Conservation (phyloP, 1,284 basidiomycete genomes). For the Tremellales sp. region DNA sequence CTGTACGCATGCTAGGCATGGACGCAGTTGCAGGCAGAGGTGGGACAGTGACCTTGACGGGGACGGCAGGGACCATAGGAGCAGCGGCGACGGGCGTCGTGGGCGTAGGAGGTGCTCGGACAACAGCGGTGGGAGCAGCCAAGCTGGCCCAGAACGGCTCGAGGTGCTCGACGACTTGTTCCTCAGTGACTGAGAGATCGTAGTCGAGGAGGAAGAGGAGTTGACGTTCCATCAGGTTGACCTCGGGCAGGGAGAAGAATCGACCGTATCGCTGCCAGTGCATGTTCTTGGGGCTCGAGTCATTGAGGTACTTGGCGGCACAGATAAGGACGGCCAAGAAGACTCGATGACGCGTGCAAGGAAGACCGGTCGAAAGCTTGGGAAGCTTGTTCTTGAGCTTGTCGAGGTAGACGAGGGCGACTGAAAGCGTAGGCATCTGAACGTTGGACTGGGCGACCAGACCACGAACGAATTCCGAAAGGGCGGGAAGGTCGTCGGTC, state of each 20-base stretch:
- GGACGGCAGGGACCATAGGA: too few species aligned
- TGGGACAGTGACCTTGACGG: too few species aligned
- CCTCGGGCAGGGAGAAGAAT: conserved; percentile 60
- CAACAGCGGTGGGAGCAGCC: too few species aligned
- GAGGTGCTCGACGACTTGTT: conserved; percentile 58
- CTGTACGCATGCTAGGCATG: too few species aligned
- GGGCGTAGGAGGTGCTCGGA: too few species aligned
- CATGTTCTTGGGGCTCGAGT: conserved; percentile 90
- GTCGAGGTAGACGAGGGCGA: conserved; percentile 90
- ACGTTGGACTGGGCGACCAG: conserved; percentile 84
- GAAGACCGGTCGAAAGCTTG: conserved; percentile 77
- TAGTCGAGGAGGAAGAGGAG: conserved; percentile 83
- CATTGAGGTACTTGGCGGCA: conserved; percentile 95
- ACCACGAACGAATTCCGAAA: conserved; percentile 82
- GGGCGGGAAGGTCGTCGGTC: conserved; percentile 55
- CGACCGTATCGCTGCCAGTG: conserved; percentile 79
- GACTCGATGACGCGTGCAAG: conserved; percentile 88
- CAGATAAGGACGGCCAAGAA: conserved; percentile 95
- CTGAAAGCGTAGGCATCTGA: conserved; percentile 84
- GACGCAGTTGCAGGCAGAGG: too few species aligned
- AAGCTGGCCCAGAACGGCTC: conserved; percentile 35
- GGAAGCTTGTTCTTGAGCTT: conserved; percentile 77
- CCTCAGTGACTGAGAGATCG: conserved; percentile 78
- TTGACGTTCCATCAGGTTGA: conserved; percentile 97
- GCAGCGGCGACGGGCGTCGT: too few species aligned